phyloP scores from a whole-genome alignment of 345 rosid species.

The Salix arbutifolia region DNA sequence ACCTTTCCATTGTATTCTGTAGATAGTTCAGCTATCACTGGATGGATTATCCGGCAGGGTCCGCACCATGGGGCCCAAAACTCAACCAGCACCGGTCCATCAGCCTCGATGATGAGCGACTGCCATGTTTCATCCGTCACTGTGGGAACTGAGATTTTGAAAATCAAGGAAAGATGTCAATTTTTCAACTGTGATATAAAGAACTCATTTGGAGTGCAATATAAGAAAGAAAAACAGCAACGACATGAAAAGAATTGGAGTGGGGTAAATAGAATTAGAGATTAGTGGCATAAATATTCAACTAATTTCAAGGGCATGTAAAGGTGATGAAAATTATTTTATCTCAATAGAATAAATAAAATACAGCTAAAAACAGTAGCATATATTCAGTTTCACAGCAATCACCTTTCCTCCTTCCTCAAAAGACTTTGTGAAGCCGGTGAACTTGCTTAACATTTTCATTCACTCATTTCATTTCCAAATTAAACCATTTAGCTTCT shows the following conservation, averaged over 20 bases:
- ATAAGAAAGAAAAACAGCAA: not conserved
- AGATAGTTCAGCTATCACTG: slow-evolving; percentile 52
- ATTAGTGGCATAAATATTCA: not conserved
- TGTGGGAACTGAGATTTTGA: slow-evolving; percentile 6
- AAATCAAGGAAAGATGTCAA: slow-evolving; percentile 15
- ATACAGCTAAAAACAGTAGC: not conserved
- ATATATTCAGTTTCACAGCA: no score
- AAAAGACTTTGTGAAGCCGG: no score
- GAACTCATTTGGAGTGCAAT: not conserved
- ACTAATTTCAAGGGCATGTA: not conserved
- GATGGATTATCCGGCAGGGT: slow-evolving; percentile 72
- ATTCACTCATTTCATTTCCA: no score
- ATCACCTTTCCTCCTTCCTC: no score
- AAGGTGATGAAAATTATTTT: no score
- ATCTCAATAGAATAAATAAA: no score
- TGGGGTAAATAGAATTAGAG: not conserved
- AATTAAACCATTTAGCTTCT: no score
- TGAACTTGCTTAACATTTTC: no score
- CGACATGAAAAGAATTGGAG: not conserved
- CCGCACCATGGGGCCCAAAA: slow-evolving; percentile 92
- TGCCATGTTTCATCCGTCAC: slow-evolving; percentile 60
- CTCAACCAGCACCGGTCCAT: slow-evolving; percentile 55
- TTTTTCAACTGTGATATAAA: not conserved
- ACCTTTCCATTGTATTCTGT: slow-evolving; percentile 59
- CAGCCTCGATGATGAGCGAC: slow-evolving; percentile 53